These are phyloP conservation scores for Fusarium sp. DNA, from an alignment of 2,329 filamentous ascomycete genomes.

Conservation along the genomic window DNA sequence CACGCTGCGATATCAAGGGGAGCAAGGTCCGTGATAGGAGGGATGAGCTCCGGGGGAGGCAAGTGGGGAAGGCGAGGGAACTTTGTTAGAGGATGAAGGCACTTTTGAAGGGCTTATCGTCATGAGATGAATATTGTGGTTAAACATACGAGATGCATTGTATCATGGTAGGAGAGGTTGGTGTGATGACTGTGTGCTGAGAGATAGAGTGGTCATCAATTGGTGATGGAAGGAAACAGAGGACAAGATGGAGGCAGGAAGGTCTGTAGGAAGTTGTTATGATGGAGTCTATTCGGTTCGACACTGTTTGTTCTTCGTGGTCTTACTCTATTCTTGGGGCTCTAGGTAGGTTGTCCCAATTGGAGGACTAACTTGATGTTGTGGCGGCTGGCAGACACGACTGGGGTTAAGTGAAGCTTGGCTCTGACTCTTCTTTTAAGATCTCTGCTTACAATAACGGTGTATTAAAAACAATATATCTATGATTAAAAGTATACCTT, in stretches of 20 bases:
- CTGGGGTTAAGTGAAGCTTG: background rate
- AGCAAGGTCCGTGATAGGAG: slow-evolving; percentile 32
- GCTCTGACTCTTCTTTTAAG: background rate
- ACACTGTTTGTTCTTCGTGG: background rate
- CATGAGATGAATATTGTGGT: background rate
- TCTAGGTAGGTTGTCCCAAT: background rate
- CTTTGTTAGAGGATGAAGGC: slow-evolving; percentile 28
- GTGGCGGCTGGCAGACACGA: background rate
- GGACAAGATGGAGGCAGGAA: background rate
- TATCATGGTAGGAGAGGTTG: background rate
- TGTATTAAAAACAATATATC: no score
- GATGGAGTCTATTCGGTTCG: background rate
- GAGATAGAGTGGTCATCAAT: background rate
- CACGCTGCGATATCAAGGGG: slow-evolving; percentile 13
- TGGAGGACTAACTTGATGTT: background rate
- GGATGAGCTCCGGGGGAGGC: background rate
- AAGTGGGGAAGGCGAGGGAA: slow-evolving; percentile 33
- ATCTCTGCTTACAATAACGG: no score
- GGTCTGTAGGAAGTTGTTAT: background rate
- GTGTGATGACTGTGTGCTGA: background rate
- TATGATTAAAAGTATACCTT: no score
- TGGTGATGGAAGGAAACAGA: background rate
- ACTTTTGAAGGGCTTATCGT: slow-evolving; percentile 28
- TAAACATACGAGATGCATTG: slow-evolving; percentile 8
- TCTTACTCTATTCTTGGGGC: no score